phyloP scores from a whole-genome alignment of 345 rosid species.

The Hibiscus mutabilis region DNA sequence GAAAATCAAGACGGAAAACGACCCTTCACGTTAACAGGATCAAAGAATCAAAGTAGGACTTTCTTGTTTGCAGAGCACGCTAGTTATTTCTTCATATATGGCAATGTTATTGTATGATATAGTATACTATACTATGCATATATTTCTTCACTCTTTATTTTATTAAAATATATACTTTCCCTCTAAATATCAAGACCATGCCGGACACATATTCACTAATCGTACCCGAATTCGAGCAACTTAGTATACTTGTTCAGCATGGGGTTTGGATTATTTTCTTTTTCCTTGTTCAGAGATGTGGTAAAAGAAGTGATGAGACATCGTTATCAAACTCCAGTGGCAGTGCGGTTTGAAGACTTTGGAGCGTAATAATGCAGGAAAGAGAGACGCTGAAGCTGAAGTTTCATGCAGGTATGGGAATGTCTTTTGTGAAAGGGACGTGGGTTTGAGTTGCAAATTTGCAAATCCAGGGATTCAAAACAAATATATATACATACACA shows the following conservation, averaged over 20 bases:
- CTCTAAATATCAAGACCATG: too few relatives aligned
- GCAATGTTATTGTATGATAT: neutral
- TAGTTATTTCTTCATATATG: neutral
- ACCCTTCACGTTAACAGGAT: slow-evolving; percentile 31
- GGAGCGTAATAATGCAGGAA: neutral
- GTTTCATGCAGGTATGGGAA: neutral
- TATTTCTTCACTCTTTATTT: too few relatives aligned
- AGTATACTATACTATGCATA: too few relatives aligned
- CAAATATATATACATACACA: too few relatives aligned
- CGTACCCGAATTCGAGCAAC: too few relatives aligned
- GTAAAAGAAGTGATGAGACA: slow-evolving; percentile 14
- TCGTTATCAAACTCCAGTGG: slow-evolving; percentile 21
- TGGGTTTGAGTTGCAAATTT: slow-evolving; percentile 31
- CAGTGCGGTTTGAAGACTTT: neutral
- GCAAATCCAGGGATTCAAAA: neutral
- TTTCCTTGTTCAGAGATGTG: slow-evolving; percentile 9
- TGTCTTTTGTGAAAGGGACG: slow-evolving; percentile 31
- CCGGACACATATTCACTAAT: too few relatives aligned
- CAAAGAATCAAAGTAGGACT: slow-evolving; percentile 26
- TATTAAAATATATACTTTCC: too few relatives aligned
- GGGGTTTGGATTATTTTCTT: neutral
- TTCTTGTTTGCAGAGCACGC: slow-evolving; percentile 25
- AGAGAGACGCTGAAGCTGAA: slow-evolving; percentile 6
- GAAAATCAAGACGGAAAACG: slow-evolving; percentile 48
- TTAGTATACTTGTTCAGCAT: neutral